These are phyloP conservation scores for Lenzites betulinus DNA, from an alignment of 768 basidiomycete species.

Conservation along the genomic window DNA sequence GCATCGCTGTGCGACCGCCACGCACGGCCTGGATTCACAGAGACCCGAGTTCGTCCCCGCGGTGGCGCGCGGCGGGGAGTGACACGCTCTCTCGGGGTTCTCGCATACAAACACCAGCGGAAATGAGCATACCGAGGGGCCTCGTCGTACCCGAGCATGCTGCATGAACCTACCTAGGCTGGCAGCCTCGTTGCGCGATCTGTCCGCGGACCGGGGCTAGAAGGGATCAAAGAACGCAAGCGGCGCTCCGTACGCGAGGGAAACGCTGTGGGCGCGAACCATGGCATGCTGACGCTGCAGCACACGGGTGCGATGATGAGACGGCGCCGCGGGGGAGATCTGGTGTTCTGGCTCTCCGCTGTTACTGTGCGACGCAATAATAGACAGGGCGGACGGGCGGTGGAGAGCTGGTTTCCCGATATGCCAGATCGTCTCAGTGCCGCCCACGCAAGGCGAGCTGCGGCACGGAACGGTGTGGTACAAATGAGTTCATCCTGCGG, in stretches of 20 bases:
- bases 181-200: slow-evolving; percentile 7
- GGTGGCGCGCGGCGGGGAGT: neutral
- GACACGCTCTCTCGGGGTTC: slow-evolving; percentile 6
- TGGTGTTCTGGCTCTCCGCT: neutral
- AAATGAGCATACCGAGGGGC: slow-evolving; percentile 5
- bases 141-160: neutral
- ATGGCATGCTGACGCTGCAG: neutral
- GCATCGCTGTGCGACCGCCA: neutral
- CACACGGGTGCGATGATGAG: neutral
- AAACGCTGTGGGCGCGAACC: neutral
- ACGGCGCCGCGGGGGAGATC: neutral
- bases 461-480: neutral
- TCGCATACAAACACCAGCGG: slow-evolving; percentile 5
- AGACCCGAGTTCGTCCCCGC: neutral
- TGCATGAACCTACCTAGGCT: no score
- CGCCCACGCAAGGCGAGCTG: neutral
- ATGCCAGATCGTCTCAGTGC: neutral
- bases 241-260: neutral
- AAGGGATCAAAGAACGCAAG: slow-evolving; percentile 1
- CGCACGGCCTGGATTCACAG: neutral
- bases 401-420: neutral
- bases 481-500: neutral
- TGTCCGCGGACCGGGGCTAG: slow-evolving; percentile 11
- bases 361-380: neutral
- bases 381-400: neutral